Base-by-base conservation (phyloP, 208 protist species). In the Leptomonas pyrrhocoris region DNA sequence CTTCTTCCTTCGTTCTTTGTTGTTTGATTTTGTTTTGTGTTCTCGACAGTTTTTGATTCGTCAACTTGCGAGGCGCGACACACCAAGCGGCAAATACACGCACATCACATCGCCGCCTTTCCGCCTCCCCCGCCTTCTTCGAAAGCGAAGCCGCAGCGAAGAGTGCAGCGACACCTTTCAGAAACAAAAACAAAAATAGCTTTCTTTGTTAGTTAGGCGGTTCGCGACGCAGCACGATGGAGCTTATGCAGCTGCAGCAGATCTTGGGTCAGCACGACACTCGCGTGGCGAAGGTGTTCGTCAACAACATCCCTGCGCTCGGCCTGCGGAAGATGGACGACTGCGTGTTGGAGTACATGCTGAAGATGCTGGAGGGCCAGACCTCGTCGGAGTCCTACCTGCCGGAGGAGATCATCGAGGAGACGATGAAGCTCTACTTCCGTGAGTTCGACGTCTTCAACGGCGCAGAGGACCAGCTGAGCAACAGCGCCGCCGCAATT, bases 301-400 rank as follows among this genome's bases (percentile, higher is more conserved):
- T 93, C 73, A 71, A 80, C 18, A 56, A 85, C 68, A 56, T 96
- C 27, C 85, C 91, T 0, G 88, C 94, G 54, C 28, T 92, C 43
- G 86, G 88, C 0, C 73, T 96, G 45, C 83, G 83, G 54, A 78
- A 81, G 72, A 50, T 96, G 19, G 91, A 96, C 51, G 77, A 73
- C 42, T 94, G 88, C 46, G 91, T 96, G 25, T 71, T 96, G 7
- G 81, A 91, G 72, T 96, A 93, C 76, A 65, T 96, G 19, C 64
- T 96, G 15, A 82, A 84, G 38, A 96, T 96, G 91, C 82, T 96
- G 13, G 91, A 96, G 66, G 91, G 88, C 30, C 91, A 96, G 71
- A 90, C 83, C 45, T 79, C 84, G 23, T 58, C 88, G 7, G 86
- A 87, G 65, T 94, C 88, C 13, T 96, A 93, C 75, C 63, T 93